Evolutionary conservation across 177 flowering plant species (phyloP), one percentile per base, ranked within the genome.

Genomic region (Telopea speciosissima): DNA sequence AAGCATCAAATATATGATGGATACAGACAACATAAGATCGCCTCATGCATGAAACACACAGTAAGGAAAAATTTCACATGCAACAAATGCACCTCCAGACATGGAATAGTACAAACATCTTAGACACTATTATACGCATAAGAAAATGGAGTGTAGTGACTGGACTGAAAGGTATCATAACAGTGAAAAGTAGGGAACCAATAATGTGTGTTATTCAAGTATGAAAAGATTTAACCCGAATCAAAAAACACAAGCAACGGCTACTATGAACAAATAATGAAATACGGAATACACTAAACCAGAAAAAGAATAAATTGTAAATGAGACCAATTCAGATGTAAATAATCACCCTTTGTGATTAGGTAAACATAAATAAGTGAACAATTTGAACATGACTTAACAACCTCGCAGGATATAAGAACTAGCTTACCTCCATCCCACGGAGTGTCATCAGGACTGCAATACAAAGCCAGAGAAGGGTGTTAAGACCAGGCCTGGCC

Each of bases 371-470:
- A 58, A 16, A 58, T 17, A 58, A 58, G 14, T 58, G 61, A 58
- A 19, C 61, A 19, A 21, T 58, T n/a, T 58, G 23, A 36, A 36
- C 61, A 3, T 58, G 61, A n/a, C 8, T 21, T 58, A 58, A n/a
- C 61, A 58, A 17, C 61, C n/a, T 58, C 61, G 3, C 5, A 13
- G 44, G 22, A 62, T 63, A 5, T 19, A 25, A 67, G 23, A 45
- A 61, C 14, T 49, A 44, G 72, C 78, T 68, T 75, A 89, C 94
- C 91, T 83, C 91, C 91, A 80, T 88, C 94, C 94, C 94, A 88
- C 0, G 91, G 89, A 24, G 93, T 89, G 70, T 87, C 91, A 80
- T 86, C 91, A 49, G 91, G 93, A 42, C 93, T 89, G 88, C 83
- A 83, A 80, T 59, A 33, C 68, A 80, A 79, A 68, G 72, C 40